Conservation (phyloP, 805 yeast genomes). For the Kluyveromyces aestuarii region DNA sequence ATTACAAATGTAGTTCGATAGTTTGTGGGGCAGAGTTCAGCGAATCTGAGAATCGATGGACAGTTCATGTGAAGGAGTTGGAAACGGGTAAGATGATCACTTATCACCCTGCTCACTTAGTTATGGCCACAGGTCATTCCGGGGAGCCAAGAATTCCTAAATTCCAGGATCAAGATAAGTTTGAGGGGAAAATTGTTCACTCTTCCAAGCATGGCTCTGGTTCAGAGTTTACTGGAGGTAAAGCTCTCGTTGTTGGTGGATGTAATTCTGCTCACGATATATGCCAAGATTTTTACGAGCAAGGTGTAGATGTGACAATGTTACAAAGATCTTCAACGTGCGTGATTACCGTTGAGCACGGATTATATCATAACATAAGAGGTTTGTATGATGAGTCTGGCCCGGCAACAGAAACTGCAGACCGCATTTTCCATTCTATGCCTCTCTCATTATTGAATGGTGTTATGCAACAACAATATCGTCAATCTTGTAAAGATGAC, state of each 20-base stretch:
- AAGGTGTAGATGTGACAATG: conserved; percentile 36
- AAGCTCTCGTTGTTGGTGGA: conserved; percentile 37
- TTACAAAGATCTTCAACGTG: conserved; percentile 39
- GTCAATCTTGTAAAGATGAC: conserved; percentile 28
- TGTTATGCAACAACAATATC: conserved; percentile 31
- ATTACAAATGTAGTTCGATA: conserved; percentile 28
- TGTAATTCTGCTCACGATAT: conserved; percentile 41
- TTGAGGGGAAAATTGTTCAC: conserved; percentile 34
- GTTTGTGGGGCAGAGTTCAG: conserved; percentile 28
- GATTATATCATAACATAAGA: conserved; percentile 24
- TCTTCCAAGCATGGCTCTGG: conserved; percentile 37
- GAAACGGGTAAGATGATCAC: conserved; percentile 17
- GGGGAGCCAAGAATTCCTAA: conserved; percentile 38
- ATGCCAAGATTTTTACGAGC: conserved; percentile 36
- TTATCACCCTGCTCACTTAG: conserved; percentile 31
- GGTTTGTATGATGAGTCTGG: conserved; percentile 33
- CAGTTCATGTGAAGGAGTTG: conserved; percentile 25
- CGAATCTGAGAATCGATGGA: conserved; percentile 26
- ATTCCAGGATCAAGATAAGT: conserved; percentile 31
- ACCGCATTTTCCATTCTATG: conserved; percentile 27
- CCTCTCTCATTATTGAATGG: conserved; percentile 31
- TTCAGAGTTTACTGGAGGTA: conserved; percentile 32
- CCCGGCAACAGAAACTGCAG: conserved; percentile 32
- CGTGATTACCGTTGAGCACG: conserved; percentile 31
- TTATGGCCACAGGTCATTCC: conserved; percentile 39